A percentile compares a stretch with the other conserved stretches of the same genome.
These are phyloP conservation scores for Hortaea sp. DNA, from an alignment of 2,329 filamentous ascomycete species.

Conservation along the genomic window DNA sequence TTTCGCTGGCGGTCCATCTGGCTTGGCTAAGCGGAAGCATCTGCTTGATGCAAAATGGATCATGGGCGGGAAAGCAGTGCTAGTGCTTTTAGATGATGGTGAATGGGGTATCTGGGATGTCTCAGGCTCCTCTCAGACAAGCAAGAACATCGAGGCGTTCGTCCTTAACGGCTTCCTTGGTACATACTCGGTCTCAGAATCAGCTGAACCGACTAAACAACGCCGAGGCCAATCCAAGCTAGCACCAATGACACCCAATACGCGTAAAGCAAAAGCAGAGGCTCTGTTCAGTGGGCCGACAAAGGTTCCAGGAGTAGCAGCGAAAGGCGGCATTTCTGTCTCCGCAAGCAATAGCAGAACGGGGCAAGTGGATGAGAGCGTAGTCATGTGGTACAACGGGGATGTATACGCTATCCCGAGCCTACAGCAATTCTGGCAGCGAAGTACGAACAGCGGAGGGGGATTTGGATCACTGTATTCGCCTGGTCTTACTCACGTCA, in stretches of 20 bases:
- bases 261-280: constrained; percentile 36
- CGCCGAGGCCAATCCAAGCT: constrained; percentile 28
- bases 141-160: constrained; percentile 18
- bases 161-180: constrained; percentile 22
- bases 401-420: constrained; percentile 37
- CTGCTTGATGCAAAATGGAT: constrained; percentile 41
- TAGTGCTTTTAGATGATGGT: constrained; percentile 40
- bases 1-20: constrained; percentile 11
- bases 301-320: constrained; percentile 19
- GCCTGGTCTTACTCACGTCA: constrained; percentile 31
- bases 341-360: constrained; percentile 21
- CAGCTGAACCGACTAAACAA: constrained; percentile 17
- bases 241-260: constrained; percentile 43
- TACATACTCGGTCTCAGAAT: constrained; percentile 11
- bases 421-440: constrained; percentile 35
- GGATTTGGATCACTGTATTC: constrained; percentile 30
- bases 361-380: constrained; percentile 32
- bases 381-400: constrained; percentile 37
- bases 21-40: constrained; percentile 33
- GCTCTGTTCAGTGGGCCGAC: constrained; percentile 34
- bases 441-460: constrained; percentile 23
- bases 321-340: constrained; percentile 35
- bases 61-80: constrained; percentile 34
- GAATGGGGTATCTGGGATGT: constrained; percentile 46
- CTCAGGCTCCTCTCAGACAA: constrained; percentile 4